These are phyloP conservation scores for Peniophora sp. DNA, from an alignment of 1,284 basidiomycete genomes.

Conservation along the genomic window DNA sequence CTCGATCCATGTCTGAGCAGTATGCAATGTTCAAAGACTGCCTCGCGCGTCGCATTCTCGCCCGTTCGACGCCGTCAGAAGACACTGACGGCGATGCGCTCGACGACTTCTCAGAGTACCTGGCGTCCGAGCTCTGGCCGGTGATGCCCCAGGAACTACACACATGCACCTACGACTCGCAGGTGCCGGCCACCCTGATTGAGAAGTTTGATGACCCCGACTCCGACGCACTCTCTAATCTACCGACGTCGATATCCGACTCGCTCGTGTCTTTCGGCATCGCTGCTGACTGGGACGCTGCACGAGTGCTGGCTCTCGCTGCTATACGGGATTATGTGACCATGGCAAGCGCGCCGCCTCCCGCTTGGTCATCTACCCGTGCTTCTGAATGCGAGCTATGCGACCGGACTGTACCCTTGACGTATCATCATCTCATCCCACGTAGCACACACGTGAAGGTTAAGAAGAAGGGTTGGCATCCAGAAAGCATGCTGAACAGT, in stretches of 20 bases:
- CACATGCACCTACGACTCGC: constrained; percentile 29
- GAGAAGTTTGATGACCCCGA: constrained; percentile 23
- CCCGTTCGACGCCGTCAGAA: constrained; percentile 13
- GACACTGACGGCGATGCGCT: constrained; percentile 24
- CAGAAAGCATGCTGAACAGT: constrained; percentile 38
- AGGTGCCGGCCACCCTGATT: neutral
- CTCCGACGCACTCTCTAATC: constrained; percentile 15
- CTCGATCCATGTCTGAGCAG: neutral
- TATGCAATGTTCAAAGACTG: constrained; percentile 33
- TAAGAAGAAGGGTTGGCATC: constrained; percentile 47
- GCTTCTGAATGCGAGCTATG: constrained; percentile 50
- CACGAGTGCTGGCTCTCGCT: constrained; percentile 29
- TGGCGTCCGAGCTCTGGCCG: constrained; percentile 40
- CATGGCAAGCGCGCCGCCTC: constrained; percentile 33
- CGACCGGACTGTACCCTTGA: constrained; percentile 41
- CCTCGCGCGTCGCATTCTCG: constrained; percentile 34
- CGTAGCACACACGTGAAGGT: constrained; percentile 42
- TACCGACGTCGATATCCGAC: constrained; percentile 30
- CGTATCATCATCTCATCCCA: constrained; percentile 54
- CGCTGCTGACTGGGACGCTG: constrained; percentile 29
- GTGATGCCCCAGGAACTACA: constrained; percentile 26
- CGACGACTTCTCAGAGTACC: constrained; percentile 44
- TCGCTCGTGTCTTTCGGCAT: constrained; percentile 41
- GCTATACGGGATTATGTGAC: constrained; percentile 32
- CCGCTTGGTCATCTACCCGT: constrained; percentile 42